These are phyloP conservation scores for Saturnispora kantuleensis DNA, from an alignment of 805 yeast genomes.

Conservation along the genomic window DNA sequence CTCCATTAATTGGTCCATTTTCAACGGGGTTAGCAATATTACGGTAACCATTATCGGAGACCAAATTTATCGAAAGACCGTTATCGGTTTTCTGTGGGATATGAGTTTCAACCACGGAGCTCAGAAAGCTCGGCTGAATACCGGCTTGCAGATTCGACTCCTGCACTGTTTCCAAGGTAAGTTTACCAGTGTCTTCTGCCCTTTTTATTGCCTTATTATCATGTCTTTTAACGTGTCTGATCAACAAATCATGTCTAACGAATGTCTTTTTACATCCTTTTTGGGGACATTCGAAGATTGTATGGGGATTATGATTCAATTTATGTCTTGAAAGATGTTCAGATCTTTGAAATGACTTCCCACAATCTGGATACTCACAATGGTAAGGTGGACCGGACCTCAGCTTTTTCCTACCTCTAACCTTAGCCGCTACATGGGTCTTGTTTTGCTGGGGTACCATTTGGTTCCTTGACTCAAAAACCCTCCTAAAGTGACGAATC, in stretches of 20 bases:
- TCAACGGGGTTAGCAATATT: too few species aligned
- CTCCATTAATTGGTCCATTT: too few species aligned
- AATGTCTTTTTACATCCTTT: conserved; percentile 48
- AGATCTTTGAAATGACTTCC: conserved; percentile 46
- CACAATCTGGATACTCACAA: conserved; percentile 42
- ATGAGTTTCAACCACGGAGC: conserved; percentile 9
- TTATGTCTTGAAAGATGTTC: conserved; percentile 60
- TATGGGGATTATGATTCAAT: conserved; percentile 48
- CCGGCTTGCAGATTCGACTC: too few species aligned
- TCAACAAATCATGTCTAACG: conserved; percentile 49
- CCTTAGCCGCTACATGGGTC: neutral
- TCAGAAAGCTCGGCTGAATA: conserved; percentile 6
- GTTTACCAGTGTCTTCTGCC: too few species aligned
- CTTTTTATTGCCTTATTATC: conserved; percentile 15
- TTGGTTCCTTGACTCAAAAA: neutral
- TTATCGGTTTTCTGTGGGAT: neutral
- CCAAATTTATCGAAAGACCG: neutral
- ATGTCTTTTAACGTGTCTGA: conserved; percentile 37
- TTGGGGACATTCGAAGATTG: conserved; percentile 40
- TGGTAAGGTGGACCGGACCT: conserved; percentile 22
- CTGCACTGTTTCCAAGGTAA: too few species aligned
- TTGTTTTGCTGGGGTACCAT: neutral
- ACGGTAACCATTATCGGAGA: neutral
- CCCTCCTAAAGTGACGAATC: too few species aligned
- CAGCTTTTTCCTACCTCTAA: conserved; percentile 13